Evolutionary conservation across 208 protist species (phyloP), one percentile per base, ranked within the genome.

Genomic region (Wallacemonas rigidus): DNA sequence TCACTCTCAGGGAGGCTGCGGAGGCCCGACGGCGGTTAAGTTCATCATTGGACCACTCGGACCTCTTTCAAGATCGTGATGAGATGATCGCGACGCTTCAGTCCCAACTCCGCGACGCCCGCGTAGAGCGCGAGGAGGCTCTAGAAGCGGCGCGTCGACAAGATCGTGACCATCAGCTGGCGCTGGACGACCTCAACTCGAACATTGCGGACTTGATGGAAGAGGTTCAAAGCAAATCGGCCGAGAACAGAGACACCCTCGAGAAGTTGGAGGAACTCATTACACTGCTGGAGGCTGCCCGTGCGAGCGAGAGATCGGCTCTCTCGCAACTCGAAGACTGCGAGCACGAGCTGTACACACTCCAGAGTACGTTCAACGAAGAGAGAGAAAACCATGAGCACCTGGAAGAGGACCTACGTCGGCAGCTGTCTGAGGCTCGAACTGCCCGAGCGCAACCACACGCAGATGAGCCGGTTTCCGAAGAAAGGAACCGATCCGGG

Each of bases 261-360:
- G 82, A 85, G 61, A 81, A 86, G 48, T 70, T 94, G 17, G 89
- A 94, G 69, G 86, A 94, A 69, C 88, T 91, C 60, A 83, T 91
- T 9, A 61, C 55, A 0, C 55, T 94, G 14, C 71, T 91, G 35
- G 89, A 91, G 69, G 75, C 75, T 1, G 77, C 89, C 15, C 76
- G 86, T 0, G 80, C 81, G 7, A 70, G 76, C 12, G 89, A 94
- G 74, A 68, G 71, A 38, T 72, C 83, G 2, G 89, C 86, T 1
- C 53, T 90, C 14, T 51, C 72, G 4, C 35, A 71, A 0, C 61
- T 85, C 0, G 80, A 91, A 36, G 62, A 64, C 0, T 64, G 74
- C 4, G 77, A 91, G 69, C 64, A 81, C 15, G 79, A 91, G 41
- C 71, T 88, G 4, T 78, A 73, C 15, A 72, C 74, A 7, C 47